phyloP scores from a whole-genome alignment of 2,329 filamentous ascomycete genomes.

The Byssochlamys sp. region DNA sequence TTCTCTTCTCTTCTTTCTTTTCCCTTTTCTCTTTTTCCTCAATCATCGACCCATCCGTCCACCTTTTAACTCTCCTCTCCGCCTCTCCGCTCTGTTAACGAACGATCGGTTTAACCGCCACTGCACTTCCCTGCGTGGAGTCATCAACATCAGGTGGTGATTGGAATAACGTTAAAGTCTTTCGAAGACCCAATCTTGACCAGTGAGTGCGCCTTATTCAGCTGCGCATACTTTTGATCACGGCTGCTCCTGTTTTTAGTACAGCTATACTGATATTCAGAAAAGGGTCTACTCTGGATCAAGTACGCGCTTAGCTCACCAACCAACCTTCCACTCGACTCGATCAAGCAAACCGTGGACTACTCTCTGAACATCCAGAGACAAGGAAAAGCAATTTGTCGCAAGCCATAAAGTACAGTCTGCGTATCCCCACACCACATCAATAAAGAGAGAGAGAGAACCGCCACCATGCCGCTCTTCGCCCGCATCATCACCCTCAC shows the following conservation, averaged over 20 bases:
- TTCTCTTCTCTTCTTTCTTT: too few species aligned
- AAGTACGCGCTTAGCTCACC: neutral
- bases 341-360: neutral
- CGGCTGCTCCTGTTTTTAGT: neutral
- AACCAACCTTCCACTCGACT: too few species aligned
- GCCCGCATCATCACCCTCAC: constrained; percentile 49
- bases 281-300: neutral
- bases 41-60: neutral
- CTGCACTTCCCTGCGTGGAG: neutral
- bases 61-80: neutral
- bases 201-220: neutral
- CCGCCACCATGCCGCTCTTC: constrained; percentile 31
- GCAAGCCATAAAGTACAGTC: neutral
- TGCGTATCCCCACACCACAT: neutral
- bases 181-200: neutral
- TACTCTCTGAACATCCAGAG: neutral
- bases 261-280: neutral
- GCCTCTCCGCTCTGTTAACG: neutral
- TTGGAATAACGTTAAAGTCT: neutral
- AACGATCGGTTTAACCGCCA: neutral
- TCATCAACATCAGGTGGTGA: neutral
- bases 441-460: neutral
- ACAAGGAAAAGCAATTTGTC: neutral
- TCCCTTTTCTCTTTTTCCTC: neutral
- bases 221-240: neutral